Base-by-base conservation (phyloP, 129 eudicot species). In the sunflower (Helianthus annuus) region DNA sequence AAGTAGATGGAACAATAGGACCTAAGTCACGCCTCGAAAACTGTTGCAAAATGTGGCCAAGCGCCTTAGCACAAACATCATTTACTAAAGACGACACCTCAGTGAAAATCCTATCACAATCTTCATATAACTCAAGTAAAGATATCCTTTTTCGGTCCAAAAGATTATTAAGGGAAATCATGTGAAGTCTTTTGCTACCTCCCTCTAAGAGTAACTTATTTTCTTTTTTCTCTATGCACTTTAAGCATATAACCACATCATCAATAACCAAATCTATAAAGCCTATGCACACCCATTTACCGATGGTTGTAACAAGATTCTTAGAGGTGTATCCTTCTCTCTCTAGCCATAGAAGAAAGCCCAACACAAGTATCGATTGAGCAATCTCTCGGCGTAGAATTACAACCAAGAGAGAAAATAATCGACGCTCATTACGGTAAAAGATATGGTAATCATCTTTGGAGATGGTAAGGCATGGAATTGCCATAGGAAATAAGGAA, bases 331-430 rank as follows among this genome's bases (percentile, higher is more conserved):
- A 62, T 2, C 78, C 14, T 10, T 24, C 45, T 10, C 57, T 56
- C 57, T 84, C 84, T 1, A 79, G 71, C 78, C 84, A 84, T 12
- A 84, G 24, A 64, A 73, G 69, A n/a, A n/a, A n/a, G n/a, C n/a
- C n/a, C n/a, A n/a, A n/a, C n/a, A n/a, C n/a, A n/a, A n/a, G n/a
- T n/a, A n/a, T n/a, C n/a, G n/a, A n/a, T n/a, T n/a, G n/a, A n/a
- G n/a, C n/a, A n/a, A n/a, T n/a, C n/a, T n/a, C n/a, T n/a, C n/a
- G n/a, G n/a, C n/a, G n/a, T n/a, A n/a, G n/a, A n/a, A n/a, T n/a
- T n/a, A n/a, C n/a, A 13, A 72, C 14, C 38, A 83, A 60, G n/a
- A 46, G 54, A 36, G 77, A 12, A 64, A 27, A 82, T n/a, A 82
- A 39, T n/a, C 63, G 38, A n/a, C n/a, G n/a, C n/a, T n/a, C n/a